phyloP scores from a whole-genome alignment of 257 asterid genomes.

The Handroanthus guayacan region DNA sequence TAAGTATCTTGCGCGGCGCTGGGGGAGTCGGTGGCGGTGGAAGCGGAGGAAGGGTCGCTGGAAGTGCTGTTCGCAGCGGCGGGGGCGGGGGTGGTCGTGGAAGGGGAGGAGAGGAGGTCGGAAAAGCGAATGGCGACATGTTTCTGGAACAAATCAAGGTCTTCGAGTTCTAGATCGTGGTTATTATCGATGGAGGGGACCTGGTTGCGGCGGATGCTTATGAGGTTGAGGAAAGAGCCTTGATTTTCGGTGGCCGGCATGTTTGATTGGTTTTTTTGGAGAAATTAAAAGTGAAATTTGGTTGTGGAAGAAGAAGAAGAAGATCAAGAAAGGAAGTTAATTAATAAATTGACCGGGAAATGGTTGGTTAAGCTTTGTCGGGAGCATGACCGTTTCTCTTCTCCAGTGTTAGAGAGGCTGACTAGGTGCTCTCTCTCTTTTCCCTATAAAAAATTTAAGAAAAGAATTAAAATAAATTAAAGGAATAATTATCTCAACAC shows the following conservation, averaged over 20 bases:
- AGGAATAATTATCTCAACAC: too few relatives aligned
- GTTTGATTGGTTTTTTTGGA: not conserved
- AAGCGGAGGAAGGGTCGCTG: conserved; percentile 15
- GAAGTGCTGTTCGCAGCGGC: not conserved
- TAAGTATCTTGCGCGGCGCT: not conserved
- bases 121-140: conserved; percentile 78
- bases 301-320: not conserved
- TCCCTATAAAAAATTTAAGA: not conserved
- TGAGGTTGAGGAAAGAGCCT: conserved; percentile 81
- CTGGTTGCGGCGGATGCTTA: conserved; percentile 95
- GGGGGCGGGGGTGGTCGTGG: not conserved
- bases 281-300: not conserved
- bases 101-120: conserved; percentile 56
- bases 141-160: conserved; percentile 81
- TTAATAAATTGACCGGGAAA: conserved; percentile 28
- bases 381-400: conserved; percentile 43
- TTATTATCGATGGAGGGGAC: conserved; percentile 50
- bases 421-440: conserved; percentile 1
- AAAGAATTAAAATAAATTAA: too few relatives aligned
- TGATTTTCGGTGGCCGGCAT: conserved; percentile 75
- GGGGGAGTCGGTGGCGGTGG: conserved; percentile 42
- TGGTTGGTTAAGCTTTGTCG: conserved; percentile 37
- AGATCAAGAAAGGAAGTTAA: not conserved
- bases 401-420: conserved; percentile 20
- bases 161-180: conserved; percentile 79